A percentile compares a stretch with the other conserved stretches of the same genome.
phyloP scores from a whole-genome alignment of 805 yeast species.

The Hanseniaspora singularis region DNA sequence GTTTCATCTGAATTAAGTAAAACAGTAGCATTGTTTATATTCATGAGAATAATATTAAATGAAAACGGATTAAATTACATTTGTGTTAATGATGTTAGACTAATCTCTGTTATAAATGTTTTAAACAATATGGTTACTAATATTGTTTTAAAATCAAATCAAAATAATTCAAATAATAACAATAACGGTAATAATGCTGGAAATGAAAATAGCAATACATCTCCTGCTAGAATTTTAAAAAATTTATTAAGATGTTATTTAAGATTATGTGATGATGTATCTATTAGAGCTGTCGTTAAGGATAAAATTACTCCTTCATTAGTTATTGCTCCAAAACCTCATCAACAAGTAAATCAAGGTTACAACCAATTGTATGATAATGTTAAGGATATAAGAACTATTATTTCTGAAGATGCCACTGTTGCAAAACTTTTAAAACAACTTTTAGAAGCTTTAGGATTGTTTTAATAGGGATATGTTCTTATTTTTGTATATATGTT shows the following conservation, averaged over 20 bases:
- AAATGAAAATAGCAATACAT: slow-evolving; percentile 23
- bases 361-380: not conserved
- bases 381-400: slow-evolving; percentile 47
- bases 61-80: slow-evolving; percentile 84
- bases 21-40: slow-evolving; percentile 92
- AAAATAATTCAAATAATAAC: not conserved
- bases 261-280: slow-evolving; percentile 76
- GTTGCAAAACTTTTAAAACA: slow-evolving; percentile 82
- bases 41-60: slow-evolving; percentile 83
- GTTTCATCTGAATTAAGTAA: slow-evolving; percentile 85
- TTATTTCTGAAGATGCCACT: slow-evolving; percentile 73
- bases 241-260: slow-evolving; percentile 91
- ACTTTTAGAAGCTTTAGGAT: slow-evolving; percentile 44
- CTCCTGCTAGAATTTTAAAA: slow-evolving; percentile 73
- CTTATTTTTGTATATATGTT: not conserved
- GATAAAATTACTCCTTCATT: slow-evolving; percentile 77
- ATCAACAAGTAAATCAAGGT: not conserved
- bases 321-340: slow-evolving; percentile 40
- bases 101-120: slow-evolving; percentile 85
- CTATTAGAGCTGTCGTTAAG: slow-evolving; percentile 78
- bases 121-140: slow-evolving; percentile 68
- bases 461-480: not conserved
- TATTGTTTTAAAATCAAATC: slow-evolving; percentile 46
- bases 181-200: not conserved
- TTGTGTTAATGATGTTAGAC: slow-evolving; percentile 90